Base-by-base conservation (phyloP, 495 filamentous ascomycete species). In the Bryoglossum gracile region DNA sequence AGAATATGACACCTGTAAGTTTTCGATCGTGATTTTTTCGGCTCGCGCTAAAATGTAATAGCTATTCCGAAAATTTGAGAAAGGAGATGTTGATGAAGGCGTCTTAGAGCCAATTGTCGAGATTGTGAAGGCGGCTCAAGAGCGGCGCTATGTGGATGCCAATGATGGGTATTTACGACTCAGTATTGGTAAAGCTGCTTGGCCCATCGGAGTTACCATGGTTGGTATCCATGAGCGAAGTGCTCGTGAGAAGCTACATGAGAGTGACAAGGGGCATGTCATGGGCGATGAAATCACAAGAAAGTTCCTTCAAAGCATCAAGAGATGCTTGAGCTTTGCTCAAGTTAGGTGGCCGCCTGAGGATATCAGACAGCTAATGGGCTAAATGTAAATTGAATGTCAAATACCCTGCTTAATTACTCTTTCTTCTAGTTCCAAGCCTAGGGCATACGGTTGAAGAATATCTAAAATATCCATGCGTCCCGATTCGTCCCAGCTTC, bases 131-230 rank as follows among this genome's bases (percentile, higher is more conserved):
- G 87, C 89, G 18, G 88, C 89, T 4, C 92, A 98, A 70, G 82
- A 87, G 59, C 71, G 86, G 46, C 74, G 87, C 57, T 98, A 97
- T 62, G 94, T 98, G 28, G 87, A 95, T 67, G 92, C 92, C 17
- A 97, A 96, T 60, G 90, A 98, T 62, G 88, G 88, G 1, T 98
- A 97, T 63, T 66, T 98, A 41, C 73, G 87, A 26, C 67, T 97
- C 48, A 94, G 87, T 66, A 98, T 98, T 64, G 92, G 92, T 45
- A 98, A 98, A 75, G 94, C 92, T 65, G 92, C 92, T 18, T 98
- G 92, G 92, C 92, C 92, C 22, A 98, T 98, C 63, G 92, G 92
- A 68, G 92, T 98, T 23, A 98, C 92, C 58, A 96, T 97, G 92
- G 92, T 98, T 54, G 92, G 92, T 73, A 98, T 98, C 60, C 92